Conservation (phyloP, 176 grass and related monocot genomes). For the Avena eriantha region DNA sequence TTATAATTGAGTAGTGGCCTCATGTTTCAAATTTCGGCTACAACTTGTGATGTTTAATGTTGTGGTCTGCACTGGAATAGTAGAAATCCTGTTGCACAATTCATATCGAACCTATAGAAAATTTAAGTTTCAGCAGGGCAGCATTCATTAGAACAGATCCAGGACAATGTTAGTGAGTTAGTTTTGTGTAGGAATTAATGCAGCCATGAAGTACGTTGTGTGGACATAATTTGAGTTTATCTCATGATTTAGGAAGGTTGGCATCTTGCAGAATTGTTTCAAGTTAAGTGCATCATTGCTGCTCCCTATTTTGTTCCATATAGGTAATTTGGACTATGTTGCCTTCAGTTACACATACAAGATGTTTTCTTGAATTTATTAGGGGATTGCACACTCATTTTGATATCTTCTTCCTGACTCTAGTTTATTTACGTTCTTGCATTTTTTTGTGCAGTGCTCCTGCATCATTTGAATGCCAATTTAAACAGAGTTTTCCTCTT, state of each 20-base stretch:
- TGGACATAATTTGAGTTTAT: constrained; percentile 31
- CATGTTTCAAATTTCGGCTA: constrained; percentile 8
- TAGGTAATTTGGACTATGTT: constrained; percentile 60
- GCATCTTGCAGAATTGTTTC: constrained; percentile 92
- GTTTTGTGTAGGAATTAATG: neutral
- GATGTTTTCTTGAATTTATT: neutral
- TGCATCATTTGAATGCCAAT: constrained; percentile 75
- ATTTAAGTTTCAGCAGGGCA: neutral
- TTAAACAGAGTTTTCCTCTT: constrained; percentile 67
- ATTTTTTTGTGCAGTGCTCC: constrained; percentile 69
- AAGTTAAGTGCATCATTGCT: constrained; percentile 79
- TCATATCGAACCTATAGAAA: neutral
- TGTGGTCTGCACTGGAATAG: neutral
- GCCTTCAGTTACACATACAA: constrained; percentile 5
- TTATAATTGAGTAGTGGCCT: neutral
- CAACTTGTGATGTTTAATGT: neutral
- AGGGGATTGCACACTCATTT: constrained; percentile 21
- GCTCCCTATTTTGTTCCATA: constrained; percentile 92
- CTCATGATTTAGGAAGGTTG: constrained; percentile 83
- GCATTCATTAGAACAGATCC: neutral
- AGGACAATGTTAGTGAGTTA: neutral
- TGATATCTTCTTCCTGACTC: neutral
- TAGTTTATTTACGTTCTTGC: constrained; percentile 10
- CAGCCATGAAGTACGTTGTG: neutral
- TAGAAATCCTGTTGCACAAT: neutral